phyloP scores from a whole-genome alignment of 495 filamentous ascomycete genomes.

The Podospora comata region DNA sequence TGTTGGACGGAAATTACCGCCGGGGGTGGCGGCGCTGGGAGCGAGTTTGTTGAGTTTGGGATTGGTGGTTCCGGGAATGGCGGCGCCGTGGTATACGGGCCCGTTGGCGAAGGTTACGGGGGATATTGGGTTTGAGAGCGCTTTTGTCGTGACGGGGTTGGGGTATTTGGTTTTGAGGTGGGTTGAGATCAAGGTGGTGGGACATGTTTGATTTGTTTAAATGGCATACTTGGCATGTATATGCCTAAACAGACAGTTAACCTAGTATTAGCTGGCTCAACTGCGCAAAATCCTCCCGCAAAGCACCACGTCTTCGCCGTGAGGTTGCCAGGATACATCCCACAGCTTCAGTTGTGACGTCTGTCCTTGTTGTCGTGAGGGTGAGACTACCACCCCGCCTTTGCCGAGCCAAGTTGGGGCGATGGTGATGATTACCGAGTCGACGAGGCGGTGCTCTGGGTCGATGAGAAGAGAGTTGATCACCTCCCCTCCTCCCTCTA shows the following conservation, averaged over 20 bases:
- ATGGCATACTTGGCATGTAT: neutral
- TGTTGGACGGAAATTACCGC: slow-evolving; percentile 42
- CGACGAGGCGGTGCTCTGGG: slow-evolving; percentile 60
- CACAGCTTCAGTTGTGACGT: slow-evolving; percentile 57
- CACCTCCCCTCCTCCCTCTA: slow-evolving; percentile 78
- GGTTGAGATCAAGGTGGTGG: slow-evolving; percentile 37
- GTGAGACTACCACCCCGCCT: slow-evolving; percentile 71
- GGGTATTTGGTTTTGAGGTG: slow-evolving; percentile 44
- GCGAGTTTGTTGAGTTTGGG: slow-evolving; percentile 38
- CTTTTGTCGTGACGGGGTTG: slow-evolving; percentile 45
- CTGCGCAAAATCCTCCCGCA: slow-evolving; percentile 54
- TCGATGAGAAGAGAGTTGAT: slow-evolving; percentile 68
- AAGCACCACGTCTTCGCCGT: slow-evolving; percentile 78
- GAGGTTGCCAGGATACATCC: slow-evolving; percentile 65
- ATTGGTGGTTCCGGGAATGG: slow-evolving; percentile 50
- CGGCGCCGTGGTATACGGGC: slow-evolving; percentile 51
- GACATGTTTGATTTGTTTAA: slow-evolving; percentile 5
- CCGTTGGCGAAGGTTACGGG: slow-evolving; percentile 50
- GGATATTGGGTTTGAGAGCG: slow-evolving; percentile 55
- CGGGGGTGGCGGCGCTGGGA: slow-evolving; percentile 42
- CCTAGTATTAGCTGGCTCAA: neutral
- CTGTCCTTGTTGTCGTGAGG: slow-evolving; percentile 49
- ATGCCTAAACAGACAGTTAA: neutral
- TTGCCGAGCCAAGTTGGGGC: slow-evolving; percentile 79
- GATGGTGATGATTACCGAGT: slow-evolving; percentile 76